Conservation (phyloP, 306 rosid species). For the Styphnolobium japonicum region DNA sequence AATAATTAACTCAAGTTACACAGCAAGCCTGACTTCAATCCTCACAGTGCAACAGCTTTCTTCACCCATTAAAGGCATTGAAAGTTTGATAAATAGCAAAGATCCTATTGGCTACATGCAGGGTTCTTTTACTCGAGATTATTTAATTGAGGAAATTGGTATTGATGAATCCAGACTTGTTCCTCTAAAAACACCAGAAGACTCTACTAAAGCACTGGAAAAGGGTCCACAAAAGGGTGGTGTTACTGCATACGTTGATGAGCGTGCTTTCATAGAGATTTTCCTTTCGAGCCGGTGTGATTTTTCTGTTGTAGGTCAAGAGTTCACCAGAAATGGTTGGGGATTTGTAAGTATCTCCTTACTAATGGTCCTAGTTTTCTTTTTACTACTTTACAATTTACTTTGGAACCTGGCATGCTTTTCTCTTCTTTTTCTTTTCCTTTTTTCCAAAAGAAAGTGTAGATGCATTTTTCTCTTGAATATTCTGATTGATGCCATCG, state of each 20-base stretch:
- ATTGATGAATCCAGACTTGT: conserved; percentile 68
- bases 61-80: conserved; percentile 83
- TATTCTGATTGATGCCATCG: background rate
- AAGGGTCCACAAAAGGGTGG: conserved; percentile 81
- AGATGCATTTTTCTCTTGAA: background rate
- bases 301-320: conserved; percentile 76
- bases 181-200: conserved; percentile 61
- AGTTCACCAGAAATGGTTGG: conserved; percentile 95
- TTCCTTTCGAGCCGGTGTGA: conserved; percentile 87
- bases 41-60: conserved; percentile 90
- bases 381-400: background rate
- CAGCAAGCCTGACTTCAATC: conserved; percentile 96
- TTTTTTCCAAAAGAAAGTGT: background rate
- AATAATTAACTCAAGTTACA: conserved; percentile 90
- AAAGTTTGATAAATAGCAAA: conserved; percentile 48
- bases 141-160: conserved; percentile 66
- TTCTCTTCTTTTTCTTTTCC: background rate
- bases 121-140: conserved; percentile 69
- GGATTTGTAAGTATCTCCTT: conserved; percentile 83
- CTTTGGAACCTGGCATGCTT: background rate
- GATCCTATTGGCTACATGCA: conserved; percentile 87
- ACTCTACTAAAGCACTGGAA: conserved; percentile 61
- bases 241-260: conserved; percentile 76
- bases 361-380: background rate
- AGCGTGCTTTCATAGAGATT: conserved; percentile 84